Conservation (phyloP, 345 rosid genomes). For the Raphanus raphanistrum region DNA sequence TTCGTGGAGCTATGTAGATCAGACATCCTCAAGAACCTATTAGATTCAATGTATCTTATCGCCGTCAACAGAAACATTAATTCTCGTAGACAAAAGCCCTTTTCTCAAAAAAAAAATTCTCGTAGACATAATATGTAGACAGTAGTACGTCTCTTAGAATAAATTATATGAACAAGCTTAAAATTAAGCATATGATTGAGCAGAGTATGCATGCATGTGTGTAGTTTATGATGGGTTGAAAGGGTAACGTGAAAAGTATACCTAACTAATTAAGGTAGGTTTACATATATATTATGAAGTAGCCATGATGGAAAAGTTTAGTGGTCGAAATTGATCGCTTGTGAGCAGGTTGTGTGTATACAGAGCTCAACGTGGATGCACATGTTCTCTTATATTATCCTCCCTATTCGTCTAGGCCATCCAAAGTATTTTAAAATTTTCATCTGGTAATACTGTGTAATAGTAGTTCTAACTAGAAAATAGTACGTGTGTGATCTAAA, state of each 20-base stretch:
- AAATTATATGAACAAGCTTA: conserved; percentile 13
- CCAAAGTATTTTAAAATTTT: neutral
- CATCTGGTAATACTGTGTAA: neutral
- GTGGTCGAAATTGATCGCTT: conserved; percentile 31
- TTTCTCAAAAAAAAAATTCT: neutral
- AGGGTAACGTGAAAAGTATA: conserved; percentile 37
- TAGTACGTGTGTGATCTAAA: neutral
- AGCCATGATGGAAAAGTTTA: conserved; percentile 30
- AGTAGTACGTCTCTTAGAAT: neutral
- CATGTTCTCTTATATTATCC: conserved; percentile 13
- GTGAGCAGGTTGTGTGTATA: conserved; percentile 33
- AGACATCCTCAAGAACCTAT: conserved; percentile 32
- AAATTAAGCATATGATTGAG: conserved; percentile 24
- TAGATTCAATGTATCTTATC: conserved; percentile 36
- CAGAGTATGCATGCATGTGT: neutral
- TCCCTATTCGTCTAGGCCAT: conserved; percentile 10
- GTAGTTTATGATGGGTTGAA: conserved; percentile 5
- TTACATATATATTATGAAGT: neutral
- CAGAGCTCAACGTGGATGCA: conserved; percentile 35
- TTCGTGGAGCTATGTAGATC: conserved; percentile 32
- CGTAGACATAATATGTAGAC: neutral
- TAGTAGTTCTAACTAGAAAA: neutral
- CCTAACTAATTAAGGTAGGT: conserved; percentile 33
- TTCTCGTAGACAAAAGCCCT: conserved; percentile 1
- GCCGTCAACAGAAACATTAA: conserved; percentile 36